Base-by-base conservation (phyloP, 148 eudicot genomes). In the Rhododendron williamsianum region DNA sequence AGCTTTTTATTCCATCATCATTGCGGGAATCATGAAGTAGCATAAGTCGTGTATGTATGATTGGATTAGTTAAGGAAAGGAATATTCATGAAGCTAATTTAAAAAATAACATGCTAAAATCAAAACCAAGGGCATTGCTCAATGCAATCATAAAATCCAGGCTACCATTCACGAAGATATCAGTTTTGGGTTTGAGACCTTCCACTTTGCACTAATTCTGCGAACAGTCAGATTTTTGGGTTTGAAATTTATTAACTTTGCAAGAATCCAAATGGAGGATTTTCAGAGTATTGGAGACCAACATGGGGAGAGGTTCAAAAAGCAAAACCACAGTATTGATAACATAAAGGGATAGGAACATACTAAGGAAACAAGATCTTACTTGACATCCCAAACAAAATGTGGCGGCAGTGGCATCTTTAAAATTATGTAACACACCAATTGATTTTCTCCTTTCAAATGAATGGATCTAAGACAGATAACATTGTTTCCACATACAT, bases 1-100 rank as follows among this genome's bases (percentile, higher is more conserved):
- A 95, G 90, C 98, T 94, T 90, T 93, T 97, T 87, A 97, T 95
- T 36, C 99, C 99, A 89, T 95, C 99, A 82, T 97, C 98, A 88
- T 93, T 97, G 69, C 98, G 96, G 78, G 98, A 92, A 90, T 95
- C 98, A 84, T 94, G 99, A 87, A 97, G 96, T 86, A 97, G 94
- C 98, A 97, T 97, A 86, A 97, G 85, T 88, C 98, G 88, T 63
- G 98, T 97, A 90, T 97, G 98, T 95, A 92, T 63, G 38, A 78
- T 11, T 73, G 43, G 23, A 81, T 73, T 84, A 46, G 93, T 95
- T 74, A 97, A 94, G 82, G 93, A 91, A 80, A 78, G 18, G 23
- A 15, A 81, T 71, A 45, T 74, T 48, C 76, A 51, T 35, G 30
- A 38, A n/a, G 35, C 69, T 78, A 80, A 81, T 18, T 33, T 56